These are phyloP conservation scores for Peronosclerospora sorghi DNA, from an alignment of 352 stramenopile genomes.

Conservation along the genomic window DNA sequence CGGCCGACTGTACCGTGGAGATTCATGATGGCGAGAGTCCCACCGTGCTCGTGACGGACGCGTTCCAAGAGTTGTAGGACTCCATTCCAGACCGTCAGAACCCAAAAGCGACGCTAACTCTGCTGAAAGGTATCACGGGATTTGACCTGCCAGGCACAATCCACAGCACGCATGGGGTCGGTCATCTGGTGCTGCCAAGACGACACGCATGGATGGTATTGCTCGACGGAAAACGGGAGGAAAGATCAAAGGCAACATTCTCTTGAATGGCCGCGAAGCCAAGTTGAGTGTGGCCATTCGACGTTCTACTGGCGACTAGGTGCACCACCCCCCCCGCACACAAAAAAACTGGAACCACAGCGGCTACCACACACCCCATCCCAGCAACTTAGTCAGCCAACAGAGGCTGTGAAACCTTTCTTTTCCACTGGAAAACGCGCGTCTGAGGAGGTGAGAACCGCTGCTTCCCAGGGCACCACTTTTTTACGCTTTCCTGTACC, in stretches of 20 bases:
- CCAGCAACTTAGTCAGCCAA: no score
- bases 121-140: not conserved
- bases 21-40: not conserved
- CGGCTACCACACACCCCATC: no score
- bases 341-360: no score
- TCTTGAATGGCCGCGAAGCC: not conserved
- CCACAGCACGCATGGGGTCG: not conserved
- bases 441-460: no score
- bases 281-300: not conserved
- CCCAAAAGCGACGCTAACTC: not conserved
- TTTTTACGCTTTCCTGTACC: no score
- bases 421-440: no score
- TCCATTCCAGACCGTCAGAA: not conserved
- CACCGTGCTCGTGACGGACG: not conserved
- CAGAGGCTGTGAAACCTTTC: no score
- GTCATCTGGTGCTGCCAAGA: conserved; percentile 1
- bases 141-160: not conserved
- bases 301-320: conserved; percentile 15
- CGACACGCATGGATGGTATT: not conserved
- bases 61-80: not conserved
- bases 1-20: not conserved
- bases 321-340: no score
- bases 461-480: no score
- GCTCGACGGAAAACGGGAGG: not conserved
- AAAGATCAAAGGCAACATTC: not conserved